Percentiles rank a stretch among this genome's conserved stretches.
These are phyloP conservation scores for Hymenoscyphus occultus DNA, from an alignment of 2,329 filamentous ascomycete species.

Conservation along the genomic window DNA sequence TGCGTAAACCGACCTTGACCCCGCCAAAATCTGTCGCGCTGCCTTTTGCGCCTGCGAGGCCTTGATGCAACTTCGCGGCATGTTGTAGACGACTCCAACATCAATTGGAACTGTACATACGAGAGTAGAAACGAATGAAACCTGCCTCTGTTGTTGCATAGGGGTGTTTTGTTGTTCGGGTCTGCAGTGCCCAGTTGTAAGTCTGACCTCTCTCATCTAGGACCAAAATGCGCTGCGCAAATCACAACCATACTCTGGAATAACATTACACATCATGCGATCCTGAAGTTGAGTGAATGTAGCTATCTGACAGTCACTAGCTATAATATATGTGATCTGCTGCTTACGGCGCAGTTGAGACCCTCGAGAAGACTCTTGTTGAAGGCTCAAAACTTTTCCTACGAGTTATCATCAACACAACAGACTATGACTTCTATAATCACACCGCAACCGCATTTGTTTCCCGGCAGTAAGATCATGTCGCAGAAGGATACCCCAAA, in stretches of 20 bases:
- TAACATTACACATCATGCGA: background rate
- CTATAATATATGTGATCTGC: background rate
- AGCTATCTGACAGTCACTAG: background rate
- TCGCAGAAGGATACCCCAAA: constrained; percentile 29
- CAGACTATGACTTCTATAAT: constrained; percentile 37
- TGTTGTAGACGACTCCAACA: background rate
- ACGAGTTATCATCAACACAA: constrained; percentile 1
- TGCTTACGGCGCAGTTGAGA: background rate
- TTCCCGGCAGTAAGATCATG: constrained; percentile 29
- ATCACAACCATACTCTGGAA: background rate
- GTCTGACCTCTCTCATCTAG: background rate
- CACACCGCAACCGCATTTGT: constrained; percentile 28
- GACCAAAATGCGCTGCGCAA: background rate
- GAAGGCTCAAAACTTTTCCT: background rate
- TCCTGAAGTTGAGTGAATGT: background rate
- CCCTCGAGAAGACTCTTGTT: background rate
- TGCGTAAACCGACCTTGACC: background rate
- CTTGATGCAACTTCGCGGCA: background rate
- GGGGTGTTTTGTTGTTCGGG: background rate
- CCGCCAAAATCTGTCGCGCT: constrained; percentile 6
- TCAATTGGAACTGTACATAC: constrained; percentile 6
- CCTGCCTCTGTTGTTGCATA: background rate
- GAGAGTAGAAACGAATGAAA: constrained; percentile 1
- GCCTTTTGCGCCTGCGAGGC: background rate
- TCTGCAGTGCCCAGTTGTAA: background rate